phyloP scores from a whole-genome alignment of 2,329 filamentous ascomycete genomes.

The Alternaria postmessia region DNA sequence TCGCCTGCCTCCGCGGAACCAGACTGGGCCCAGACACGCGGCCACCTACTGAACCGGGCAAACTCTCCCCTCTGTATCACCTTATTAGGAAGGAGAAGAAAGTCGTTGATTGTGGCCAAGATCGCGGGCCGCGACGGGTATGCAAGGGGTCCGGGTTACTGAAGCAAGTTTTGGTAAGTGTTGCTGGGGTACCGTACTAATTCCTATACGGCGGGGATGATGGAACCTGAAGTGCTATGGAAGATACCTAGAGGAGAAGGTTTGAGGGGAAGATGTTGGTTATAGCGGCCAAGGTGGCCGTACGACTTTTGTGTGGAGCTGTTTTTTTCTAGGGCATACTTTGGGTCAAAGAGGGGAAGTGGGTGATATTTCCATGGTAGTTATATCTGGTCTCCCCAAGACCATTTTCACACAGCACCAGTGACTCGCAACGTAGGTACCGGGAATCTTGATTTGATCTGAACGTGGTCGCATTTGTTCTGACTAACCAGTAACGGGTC shows the following conservation, averaged over 20 bases:
- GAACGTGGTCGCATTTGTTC: neutral
- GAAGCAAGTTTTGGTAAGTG: neutral
- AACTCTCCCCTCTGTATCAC: neutral
- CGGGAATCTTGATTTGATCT: neutral
- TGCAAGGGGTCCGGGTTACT: neutral
- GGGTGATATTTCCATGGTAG: too few species aligned
- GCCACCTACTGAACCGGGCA: neutral
- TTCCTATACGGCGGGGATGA: too few species aligned
- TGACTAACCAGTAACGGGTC: neutral
- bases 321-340: too few species aligned
- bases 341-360: too few species aligned
- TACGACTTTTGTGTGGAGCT: too few species aligned
- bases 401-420: neutral
- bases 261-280: too few species aligned
- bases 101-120: neutral
- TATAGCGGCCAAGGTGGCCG: too few species aligned
- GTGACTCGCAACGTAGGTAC: neutral
- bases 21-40: neutral
- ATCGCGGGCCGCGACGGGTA: neutral
- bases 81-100: neutral
- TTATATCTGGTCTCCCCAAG: too few species aligned
- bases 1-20: constrained; percentile 2
- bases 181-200: neutral
- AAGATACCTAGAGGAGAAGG: too few species aligned
- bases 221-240: too few species aligned